A percentile compares a stretch with the other conserved stretches of the same genome.
These are phyloP conservation scores for Phlyctochytrium arcticum DNA, from an alignment of 192 early-diverging fungal species.

Conservation along the genomic window DNA sequence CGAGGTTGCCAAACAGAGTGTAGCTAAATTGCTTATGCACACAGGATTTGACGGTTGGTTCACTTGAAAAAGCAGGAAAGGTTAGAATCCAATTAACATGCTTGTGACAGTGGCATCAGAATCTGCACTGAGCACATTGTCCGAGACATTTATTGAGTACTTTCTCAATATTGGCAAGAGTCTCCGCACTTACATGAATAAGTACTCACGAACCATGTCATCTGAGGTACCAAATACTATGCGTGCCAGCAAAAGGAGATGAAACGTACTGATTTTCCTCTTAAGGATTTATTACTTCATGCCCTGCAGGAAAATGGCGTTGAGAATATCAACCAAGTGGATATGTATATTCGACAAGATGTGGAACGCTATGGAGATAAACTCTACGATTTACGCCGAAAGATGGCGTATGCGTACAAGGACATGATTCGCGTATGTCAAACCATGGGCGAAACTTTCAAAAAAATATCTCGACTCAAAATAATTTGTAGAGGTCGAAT, in stretches of 20 bases:
- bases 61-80: neutral
- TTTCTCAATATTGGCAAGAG: conserved; percentile 80
- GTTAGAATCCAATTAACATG: neutral
- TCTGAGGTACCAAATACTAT: conserved; percentile 71
- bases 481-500: conserved; percentile 13
- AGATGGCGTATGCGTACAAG: conserved; percentile 70
- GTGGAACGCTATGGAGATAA: conserved; percentile 67
- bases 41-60: conserved; percentile 79
- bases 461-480: too few relatives aligned
- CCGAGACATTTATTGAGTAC: conserved; percentile 77
- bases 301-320: conserved; percentile 82
- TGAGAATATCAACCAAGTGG: conserved; percentile 58
- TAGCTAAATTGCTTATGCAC: conserved; percentile 65
- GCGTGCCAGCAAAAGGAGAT: neutral
- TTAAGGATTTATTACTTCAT: conserved; percentile 75
- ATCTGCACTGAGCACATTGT: conserved; percentile 63
- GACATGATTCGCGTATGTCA: conserved; percentile 56
- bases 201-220: conserved; percentile 67
- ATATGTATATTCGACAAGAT: conserved; percentile 77
- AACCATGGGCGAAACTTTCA: too few relatives aligned
- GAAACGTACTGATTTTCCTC: neutral
- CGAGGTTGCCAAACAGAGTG: conserved; percentile 39
- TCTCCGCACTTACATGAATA: conserved; percentile 72
- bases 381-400: conserved; percentile 71
- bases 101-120: conserved; percentile 42